phyloP scores from a whole-genome alignment of 768 basidiomycete genomes.

The Mycena amicta region DNA sequence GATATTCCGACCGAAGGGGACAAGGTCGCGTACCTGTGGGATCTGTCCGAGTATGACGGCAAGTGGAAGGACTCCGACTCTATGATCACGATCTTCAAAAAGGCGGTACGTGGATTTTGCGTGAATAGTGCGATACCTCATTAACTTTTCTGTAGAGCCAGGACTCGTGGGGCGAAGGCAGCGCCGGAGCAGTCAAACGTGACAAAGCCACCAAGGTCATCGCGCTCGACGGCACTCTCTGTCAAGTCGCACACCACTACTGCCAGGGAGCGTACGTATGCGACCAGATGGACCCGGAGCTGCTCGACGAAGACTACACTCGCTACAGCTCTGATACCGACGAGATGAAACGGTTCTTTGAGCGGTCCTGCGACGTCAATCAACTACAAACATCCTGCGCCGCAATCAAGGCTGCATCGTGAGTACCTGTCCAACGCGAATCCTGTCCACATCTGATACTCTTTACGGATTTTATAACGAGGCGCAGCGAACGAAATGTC shows the following conservation, averaged over 20 bases:
- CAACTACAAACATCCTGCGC: neutral
- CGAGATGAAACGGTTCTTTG: neutral
- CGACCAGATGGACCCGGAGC: conserved; percentile 5
- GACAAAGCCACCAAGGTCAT: conserved; percentile 4
- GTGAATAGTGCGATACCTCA: neutral
- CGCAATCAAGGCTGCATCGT: neutral
- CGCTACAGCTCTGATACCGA: neutral
- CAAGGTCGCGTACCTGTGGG: neutral
- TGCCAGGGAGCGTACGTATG: conserved; percentile 11
- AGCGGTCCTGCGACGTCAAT: conserved; percentile 6
- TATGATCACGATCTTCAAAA: neutral
- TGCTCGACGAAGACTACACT: neutral
- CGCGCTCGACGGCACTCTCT: conserved; percentile 6
- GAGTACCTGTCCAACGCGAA: neutral
- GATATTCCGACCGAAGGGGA: neutral
- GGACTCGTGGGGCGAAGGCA: conserved; percentile 16
- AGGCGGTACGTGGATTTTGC: too few relatives aligned
- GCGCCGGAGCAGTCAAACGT: neutral
- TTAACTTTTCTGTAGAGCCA: conserved; percentile 12
- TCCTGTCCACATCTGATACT: neutral
- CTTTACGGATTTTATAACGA: conserved; percentile 9
- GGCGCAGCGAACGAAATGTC: neutral
- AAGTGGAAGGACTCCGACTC: neutral
- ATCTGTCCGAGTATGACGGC: neutral
- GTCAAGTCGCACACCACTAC: conserved; percentile 9